Evolutionary conservation across 2,329 filamentous ascomycete species (phyloP), one percentile per base, ranked within the genome.

Genomic region (Xylariaceae sp.): DNA sequence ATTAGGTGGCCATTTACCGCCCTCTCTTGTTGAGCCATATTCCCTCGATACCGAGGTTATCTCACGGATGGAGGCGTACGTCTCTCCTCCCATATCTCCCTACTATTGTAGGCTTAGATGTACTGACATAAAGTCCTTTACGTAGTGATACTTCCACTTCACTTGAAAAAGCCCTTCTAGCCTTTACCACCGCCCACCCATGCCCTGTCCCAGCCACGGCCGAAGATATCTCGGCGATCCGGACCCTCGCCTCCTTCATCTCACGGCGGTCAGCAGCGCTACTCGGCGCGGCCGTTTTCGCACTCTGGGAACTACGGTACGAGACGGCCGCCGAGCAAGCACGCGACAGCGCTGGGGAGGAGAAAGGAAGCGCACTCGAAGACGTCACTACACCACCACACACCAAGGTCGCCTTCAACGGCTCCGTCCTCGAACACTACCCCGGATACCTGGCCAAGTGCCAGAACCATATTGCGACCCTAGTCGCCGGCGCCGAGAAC

Each of bases 381-480:
- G 44, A 47, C 27, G 59, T 65, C 30, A 53, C 71, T 4, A 51
- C 57, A 19, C 56, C 72, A 6, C 55, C 57, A 23, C 63, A 65
- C 40, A 79, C 76, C 3, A 71, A 75, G 2, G 76, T 90, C n/a
- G 83, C 83, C 3, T 89, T 83, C 62, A 88, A 87, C 55, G 85
- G 85, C 31, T 84, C 81, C 18, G 83, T 90, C 34, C 80, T 89
- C 36, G 84, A 89, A 61, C 81, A 82, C 51, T 90, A 89, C 55
- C 84, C 85, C 0, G 66, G 68, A 6, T 90, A 88, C 59, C 67
- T 74, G 15, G 62, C 60, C 21, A 69, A 65, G 29, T 81, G 80
- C 53, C 84, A 89, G 58, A 57, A 57, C 5, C 78, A 79, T 50
- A 63, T 89, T 32, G 69, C 87, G 52, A 64, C 69, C 27, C 64